Conservation (phyloP, 805 yeast species). For the Yamadazyma paraphyllophila region DNA sequence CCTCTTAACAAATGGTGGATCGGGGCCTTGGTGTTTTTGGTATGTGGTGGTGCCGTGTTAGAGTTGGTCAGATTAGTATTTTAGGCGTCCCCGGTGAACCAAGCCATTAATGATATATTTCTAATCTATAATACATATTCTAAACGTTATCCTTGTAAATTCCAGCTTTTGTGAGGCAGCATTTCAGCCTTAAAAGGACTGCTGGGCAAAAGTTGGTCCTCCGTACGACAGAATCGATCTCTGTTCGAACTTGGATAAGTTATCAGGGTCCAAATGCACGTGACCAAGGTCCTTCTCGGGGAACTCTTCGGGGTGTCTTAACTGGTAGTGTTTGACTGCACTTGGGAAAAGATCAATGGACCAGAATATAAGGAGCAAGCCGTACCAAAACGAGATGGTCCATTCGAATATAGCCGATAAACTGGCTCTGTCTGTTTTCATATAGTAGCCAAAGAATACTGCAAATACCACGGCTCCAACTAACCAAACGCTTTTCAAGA, state of each 20-base stretch:
- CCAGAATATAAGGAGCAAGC: constrained; percentile 60
- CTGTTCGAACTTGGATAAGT: constrained; percentile 15
- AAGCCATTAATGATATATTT: background rate
- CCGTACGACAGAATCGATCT: constrained; percentile 19
- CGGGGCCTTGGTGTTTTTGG: constrained; percentile 55
- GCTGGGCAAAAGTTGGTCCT: constrained; percentile 17
- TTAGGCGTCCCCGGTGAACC: background rate
- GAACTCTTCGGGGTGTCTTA: constrained; percentile 27
- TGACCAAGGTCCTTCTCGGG: constrained; percentile 15
- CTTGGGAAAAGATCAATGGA: constrained; percentile 71
- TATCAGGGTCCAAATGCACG: constrained; percentile 19
- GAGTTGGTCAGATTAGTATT: constrained; percentile 50
- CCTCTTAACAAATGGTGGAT: constrained; percentile 70
- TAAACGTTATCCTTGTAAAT: too few species aligned
- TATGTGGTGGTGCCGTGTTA: constrained; percentile 80
- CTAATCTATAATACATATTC: constrained; percentile 2
- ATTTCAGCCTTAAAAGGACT: constrained; percentile 2
- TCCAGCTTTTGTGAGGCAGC: too few species aligned
- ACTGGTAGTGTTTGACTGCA: constrained; percentile 35
- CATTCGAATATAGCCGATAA: constrained; percentile 76
- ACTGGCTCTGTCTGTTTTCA: constrained; percentile 33
- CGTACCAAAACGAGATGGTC: constrained; percentile 84
- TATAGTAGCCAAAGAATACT: constrained; percentile 56
- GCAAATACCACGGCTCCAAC: constrained; percentile 65
- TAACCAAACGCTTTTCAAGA: constrained; percentile 64